These are phyloP conservation scores for Monascus ruber DNA, from an alignment of 2,329 filamentous ascomycete genomes.

Conservation along the genomic window DNA sequence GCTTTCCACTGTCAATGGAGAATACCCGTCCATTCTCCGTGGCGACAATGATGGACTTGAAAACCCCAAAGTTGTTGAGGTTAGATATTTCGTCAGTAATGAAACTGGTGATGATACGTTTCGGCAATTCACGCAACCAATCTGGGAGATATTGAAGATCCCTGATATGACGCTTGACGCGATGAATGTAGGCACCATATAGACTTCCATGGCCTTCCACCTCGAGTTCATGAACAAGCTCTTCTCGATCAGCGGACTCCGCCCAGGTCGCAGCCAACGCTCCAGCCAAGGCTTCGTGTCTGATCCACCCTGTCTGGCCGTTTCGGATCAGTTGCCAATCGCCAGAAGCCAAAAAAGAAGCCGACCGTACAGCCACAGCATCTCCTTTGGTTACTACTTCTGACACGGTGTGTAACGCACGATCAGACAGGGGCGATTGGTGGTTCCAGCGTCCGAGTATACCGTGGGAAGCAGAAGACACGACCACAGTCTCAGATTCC, in stretches of 20 bases:
- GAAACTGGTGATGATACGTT: conserved; percentile 55
- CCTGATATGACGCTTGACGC: conserved; percentile 66
- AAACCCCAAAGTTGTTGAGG: conserved; percentile 63
- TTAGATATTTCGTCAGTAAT: conserved; percentile 44
- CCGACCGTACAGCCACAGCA: conserved; percentile 67
- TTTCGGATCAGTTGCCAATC: conserved; percentile 81
- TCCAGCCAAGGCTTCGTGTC: conserved; percentile 71
- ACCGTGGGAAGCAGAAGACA: conserved; percentile 66
- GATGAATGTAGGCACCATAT: conserved; percentile 72
- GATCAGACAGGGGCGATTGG: conserved; percentile 34
- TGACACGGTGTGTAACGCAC: conserved; percentile 58
- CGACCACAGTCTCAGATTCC: conserved; percentile 58
- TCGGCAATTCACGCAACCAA: conserved; percentile 59
- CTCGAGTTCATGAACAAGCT: conserved; percentile 68
- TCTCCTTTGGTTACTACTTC: conserved; percentile 68
- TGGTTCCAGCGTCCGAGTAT: conserved; percentile 64
- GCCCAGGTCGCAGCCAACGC: conserved; percentile 71
- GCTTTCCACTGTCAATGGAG: conserved; percentile 63
- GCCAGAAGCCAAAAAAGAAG: conserved; percentile 51
- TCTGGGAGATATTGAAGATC: conserved; percentile 64
- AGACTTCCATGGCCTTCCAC: conserved; percentile 76
- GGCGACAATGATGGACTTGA: conserved; percentile 70
- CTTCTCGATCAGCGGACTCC: conserved; percentile 61
- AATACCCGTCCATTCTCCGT: conserved; percentile 70
- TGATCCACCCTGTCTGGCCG: conserved; percentile 66